phyloP scores from a whole-genome alignment of 2,329 filamentous ascomycete genomes.

The Scleromitrula shiraiana region DNA sequence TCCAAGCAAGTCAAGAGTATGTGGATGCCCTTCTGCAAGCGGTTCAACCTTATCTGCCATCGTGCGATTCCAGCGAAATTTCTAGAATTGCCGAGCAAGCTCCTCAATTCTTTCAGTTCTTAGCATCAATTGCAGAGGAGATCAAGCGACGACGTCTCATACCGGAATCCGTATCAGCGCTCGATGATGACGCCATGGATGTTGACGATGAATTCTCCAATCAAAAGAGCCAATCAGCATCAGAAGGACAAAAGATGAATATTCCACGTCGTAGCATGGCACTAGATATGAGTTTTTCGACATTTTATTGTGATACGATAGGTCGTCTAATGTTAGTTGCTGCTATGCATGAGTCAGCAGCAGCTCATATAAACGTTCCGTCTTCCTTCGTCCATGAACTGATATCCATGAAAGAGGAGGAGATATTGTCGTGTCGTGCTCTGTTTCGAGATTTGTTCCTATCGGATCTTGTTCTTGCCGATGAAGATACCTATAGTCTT shows the following conservation, averaged over 20 bases:
- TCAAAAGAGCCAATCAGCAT: constrained; percentile 43
- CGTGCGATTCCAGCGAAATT: constrained; percentile 15
- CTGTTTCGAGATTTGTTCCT: constrained; percentile 45
- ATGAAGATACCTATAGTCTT: constrained; percentile 39
- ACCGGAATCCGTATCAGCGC: constrained; percentile 14
- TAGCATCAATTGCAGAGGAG: constrained; percentile 19
- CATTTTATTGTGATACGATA: constrained; percentile 21
- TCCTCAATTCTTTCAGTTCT: constrained; percentile 22
- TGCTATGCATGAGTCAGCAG: constrained; percentile 14
- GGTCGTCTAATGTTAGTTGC: constrained; percentile 21
- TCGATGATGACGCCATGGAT: constrained; percentile 51
- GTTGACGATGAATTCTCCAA: constrained; percentile 58
- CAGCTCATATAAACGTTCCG: constrained; percentile 39
- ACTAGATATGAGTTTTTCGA: constrained; percentile 20
- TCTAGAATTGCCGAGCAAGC: constrained; percentile 13
- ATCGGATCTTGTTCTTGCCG: constrained; percentile 44
- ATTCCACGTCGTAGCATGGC: constrained; percentile 35
- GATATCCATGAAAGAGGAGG: constrained; percentile 41
- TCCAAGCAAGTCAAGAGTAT: constrained; percentile 12
- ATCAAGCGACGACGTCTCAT: constrained; percentile 13
- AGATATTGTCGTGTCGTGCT: constrained; percentile 43
- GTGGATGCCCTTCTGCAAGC: constrained; percentile 22
- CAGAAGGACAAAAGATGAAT: constrained; percentile 28
- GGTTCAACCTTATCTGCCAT: constrained; percentile 26
- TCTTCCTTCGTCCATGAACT: constrained; percentile 43